Evolutionary conservation across 139 green algal species (phyloP), one percentile per base, ranked within the genome.

Genomic region (Closterium sp.): DNA sequence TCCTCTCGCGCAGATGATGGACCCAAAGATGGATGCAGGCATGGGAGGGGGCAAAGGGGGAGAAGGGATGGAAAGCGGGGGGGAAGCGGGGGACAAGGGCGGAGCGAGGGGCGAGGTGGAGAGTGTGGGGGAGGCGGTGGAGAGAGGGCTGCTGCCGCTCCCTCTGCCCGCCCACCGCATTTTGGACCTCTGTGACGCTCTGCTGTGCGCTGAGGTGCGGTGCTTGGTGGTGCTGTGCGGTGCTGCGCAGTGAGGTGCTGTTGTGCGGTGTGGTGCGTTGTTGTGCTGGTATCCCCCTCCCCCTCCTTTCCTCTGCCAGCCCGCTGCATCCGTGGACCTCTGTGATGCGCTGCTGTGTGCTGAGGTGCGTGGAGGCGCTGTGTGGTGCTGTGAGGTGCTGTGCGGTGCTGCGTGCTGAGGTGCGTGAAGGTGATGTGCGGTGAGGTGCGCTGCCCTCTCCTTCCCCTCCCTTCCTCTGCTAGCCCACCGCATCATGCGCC

Each of bases 11-110:
- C 91, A 94, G 86, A 95, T 95, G 17, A 95, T 95, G 92, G 97
- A 98, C 91, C 87, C 94, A 1, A 98, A 98, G 86, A 99, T 99
- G 97, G 97, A 99, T 90, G 94, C 96, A 2, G 97, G 97, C 13
- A 45, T 96, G 62, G 42, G 89, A 22, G 34, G 89, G n/a, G 86
- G 24, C 86, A 70, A 21, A 10, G 50, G 50, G 62, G 62, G 62
- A 79, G 62, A 13, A 13, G 4, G 17, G 62, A 13, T 11, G 17
- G 13, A 22, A 24, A 24, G 9, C 50, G 17, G 10, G 13, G 50
- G 50, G 13, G 2, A 24, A 73, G 2, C 2, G 62, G 62, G 62
- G 62, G 62, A 3, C 0, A 22, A 24, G 62, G 62, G 5, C 1
- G 62, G 62, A 13, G 62, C 17, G 62, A 79, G 62, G 17, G 62